phyloP scores from a whole-genome alignment of 1,284 basidiomycete genomes.

The Irpex sp. region DNA sequence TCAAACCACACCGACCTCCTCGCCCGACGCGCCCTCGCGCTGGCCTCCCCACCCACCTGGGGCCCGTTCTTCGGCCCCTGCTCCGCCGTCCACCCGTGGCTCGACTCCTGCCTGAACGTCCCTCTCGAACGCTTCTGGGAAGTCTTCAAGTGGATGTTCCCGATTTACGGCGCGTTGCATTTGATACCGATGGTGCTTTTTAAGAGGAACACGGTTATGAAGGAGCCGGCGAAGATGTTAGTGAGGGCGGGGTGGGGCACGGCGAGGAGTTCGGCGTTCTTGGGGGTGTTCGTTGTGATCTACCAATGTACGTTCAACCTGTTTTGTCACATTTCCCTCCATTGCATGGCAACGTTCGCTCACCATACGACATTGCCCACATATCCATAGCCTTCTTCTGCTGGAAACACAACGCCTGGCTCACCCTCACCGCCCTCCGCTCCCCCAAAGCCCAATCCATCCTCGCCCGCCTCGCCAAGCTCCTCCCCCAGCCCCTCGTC shows the following conservation, averaged over 20 bases:
- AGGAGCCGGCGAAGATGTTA: conserved; percentile 64
- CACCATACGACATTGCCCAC: background rate
- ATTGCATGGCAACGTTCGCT: background rate
- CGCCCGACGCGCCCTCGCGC: conserved; percentile 31
- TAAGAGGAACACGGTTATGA: conserved; percentile 57
- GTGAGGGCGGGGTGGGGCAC: conserved; percentile 70
- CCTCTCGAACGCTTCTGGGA: conserved; percentile 74
- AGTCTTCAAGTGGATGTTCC: conserved; percentile 85
- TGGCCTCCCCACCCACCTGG: conserved; percentile 34
- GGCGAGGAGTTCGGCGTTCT: conserved; percentile 83
- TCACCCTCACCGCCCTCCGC: conserved; percentile 36
- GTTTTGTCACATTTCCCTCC: background rate
- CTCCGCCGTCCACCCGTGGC: conserved; percentile 77
- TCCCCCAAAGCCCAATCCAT: conserved; percentile 14
- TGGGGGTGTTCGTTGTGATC: conserved; percentile 82
- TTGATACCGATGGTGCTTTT: conserved; percentile 84
- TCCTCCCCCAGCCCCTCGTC: conserved; percentile 45
- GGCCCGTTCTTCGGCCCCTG: conserved; percentile 60
- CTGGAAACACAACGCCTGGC: conserved; percentile 60
- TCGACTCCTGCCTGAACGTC: conserved; percentile 66
- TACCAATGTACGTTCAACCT: conserved; percentile 66
- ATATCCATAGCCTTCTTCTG: conserved; percentile 64
- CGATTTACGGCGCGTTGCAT: conserved; percentile 87
- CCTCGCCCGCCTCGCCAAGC: conserved; percentile 18
- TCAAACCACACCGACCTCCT: conserved; percentile 36